A percentile compares a stretch with the other conserved stretches of the same genome.
These are phyloP conservation scores for Metschnikowia reukaufii DNA, from an alignment of 805 yeast genomes.

Conservation along the genomic window DNA sequence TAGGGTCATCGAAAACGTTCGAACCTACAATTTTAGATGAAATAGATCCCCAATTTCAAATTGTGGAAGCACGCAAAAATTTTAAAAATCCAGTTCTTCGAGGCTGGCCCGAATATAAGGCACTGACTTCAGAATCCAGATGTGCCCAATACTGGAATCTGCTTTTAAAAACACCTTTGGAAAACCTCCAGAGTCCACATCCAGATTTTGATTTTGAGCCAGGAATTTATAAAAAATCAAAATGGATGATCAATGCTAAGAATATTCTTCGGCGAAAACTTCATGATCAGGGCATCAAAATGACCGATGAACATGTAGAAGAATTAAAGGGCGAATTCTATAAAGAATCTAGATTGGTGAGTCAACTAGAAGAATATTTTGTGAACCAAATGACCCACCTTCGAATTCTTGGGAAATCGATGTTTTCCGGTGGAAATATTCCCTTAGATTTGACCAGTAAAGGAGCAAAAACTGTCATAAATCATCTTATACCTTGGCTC, in stretches of 20 bases:
- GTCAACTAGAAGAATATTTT: slow-evolving; percentile 10
- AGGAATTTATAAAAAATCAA: slow-evolving; percentile 25
- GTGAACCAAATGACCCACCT: slow-evolving; percentile 22
- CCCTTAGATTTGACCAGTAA: neutral
- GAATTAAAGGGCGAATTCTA: slow-evolving; percentile 11
- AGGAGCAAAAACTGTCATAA: neutral
- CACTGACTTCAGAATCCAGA: neutral
- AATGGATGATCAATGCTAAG: slow-evolving; percentile 27
- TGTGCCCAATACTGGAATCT: slow-evolving; percentile 5
- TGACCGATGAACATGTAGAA: slow-evolving; percentile 14
- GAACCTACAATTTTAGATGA: neutral
- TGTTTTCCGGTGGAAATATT: neutral
- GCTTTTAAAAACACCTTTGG: neutral
- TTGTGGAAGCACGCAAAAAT: slow-evolving; percentile 1
- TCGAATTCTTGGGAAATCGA: slow-evolving; percentile 15
- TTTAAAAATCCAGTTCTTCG: neutral
- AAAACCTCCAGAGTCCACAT: slow-evolving; percentile 1
- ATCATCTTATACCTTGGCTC: slow-evolving; percentile 7
- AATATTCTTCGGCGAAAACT: slow-evolving; percentile 18
- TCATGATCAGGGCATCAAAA: slow-evolving; percentile 13
- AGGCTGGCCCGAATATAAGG: neutral
- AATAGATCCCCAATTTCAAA: neutral
- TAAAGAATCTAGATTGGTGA: slow-evolving; percentile 1
- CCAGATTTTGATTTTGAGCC: slow-evolving; percentile 7
- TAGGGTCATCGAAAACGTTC: neutral